These are phyloP conservation scores for Kodamaea restingae DNA, from an alignment of 805 yeast species.

Conservation along the genomic window DNA sequence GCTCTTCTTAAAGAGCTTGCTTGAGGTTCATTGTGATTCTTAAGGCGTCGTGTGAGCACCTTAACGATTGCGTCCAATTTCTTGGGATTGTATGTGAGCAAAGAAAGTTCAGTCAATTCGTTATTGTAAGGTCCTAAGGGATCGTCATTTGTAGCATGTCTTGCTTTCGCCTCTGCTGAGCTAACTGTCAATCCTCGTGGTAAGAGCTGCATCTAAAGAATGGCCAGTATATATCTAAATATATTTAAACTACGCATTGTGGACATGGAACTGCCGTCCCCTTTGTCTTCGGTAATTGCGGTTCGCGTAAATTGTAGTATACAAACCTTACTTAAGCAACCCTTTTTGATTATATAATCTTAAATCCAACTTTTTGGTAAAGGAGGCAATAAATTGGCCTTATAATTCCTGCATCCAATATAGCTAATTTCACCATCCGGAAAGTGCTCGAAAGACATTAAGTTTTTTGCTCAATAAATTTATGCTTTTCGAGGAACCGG, in stretches of 20 bases:
- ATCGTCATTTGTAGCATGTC: constrained; percentile 48
- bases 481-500: neutral
- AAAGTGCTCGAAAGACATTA: constrained; percentile 15
- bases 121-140: constrained; percentile 54
- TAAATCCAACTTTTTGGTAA: neutral
- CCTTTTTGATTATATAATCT: neutral
- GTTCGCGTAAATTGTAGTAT: too few relatives aligned
- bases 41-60: constrained; percentile 34
- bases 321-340: too few relatives aligned
- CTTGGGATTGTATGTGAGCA: constrained; percentile 39
- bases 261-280: too few relatives aligned
- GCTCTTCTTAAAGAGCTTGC: neutral
- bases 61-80: constrained; percentile 37
- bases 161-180: constrained; percentile 16
- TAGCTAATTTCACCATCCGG: constrained; percentile 9
- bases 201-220: constrained; percentile 4
- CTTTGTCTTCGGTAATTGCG: too few relatives aligned
- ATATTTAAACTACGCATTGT: neutral
- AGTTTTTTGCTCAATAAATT: constrained; percentile 5
- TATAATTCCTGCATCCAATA: neutral
- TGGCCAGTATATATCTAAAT: neutral
- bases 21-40: constrained; percentile 23
- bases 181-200: constrained; percentile 8
- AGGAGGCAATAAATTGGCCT: neutral
- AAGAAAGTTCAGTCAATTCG: constrained; percentile 49